These are phyloP conservation scores for Aureobasidium sp. DNA, from an alignment of 2,329 filamentous ascomycete genomes.

Conservation along the genomic window DNA sequence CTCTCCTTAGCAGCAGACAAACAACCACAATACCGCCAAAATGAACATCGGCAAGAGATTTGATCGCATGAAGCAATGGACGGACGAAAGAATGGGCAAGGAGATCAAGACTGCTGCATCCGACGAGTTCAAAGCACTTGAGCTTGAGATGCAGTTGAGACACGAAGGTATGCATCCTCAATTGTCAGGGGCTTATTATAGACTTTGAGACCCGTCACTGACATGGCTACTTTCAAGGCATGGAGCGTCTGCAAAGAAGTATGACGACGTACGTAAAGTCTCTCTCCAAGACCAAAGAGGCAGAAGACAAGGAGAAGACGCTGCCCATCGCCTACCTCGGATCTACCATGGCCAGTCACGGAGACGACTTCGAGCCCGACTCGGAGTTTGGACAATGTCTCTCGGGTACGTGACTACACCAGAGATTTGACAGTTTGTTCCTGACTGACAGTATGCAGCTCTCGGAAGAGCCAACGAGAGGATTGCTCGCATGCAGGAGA, in stretches of 20 bases:
- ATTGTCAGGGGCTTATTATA: not conserved
- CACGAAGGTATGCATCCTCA: slow-evolving; percentile 66
- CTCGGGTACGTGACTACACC: slow-evolving; percentile 39
- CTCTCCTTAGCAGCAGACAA: not conserved
- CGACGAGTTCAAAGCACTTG: slow-evolving; percentile 85
- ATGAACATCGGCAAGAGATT: slow-evolving; percentile 74
- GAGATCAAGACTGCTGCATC: slow-evolving; percentile 81
- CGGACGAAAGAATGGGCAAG: slow-evolving; percentile 89
- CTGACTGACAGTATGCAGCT: slow-evolving; percentile 36
- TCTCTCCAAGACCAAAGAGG: slow-evolving; percentile 73
- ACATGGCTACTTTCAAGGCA: slow-evolving; percentile 49
- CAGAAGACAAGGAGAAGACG: slow-evolving; percentile 81
- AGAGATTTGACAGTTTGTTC: too few relatives aligned
- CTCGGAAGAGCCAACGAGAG: slow-evolving; percentile 84
- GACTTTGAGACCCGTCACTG: not conserved
- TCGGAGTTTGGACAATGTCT: slow-evolving; percentile 89
- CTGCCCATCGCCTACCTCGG: slow-evolving; percentile 74
- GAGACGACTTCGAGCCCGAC: slow-evolving; percentile 85
- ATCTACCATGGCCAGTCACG: slow-evolving; percentile 77
- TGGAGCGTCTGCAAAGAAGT: slow-evolving; percentile 81
- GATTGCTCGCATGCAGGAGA: slow-evolving; percentile 77
- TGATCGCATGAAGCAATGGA: slow-evolving; percentile 96
- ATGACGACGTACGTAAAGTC: slow-evolving; percentile 85
- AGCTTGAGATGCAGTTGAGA: slow-evolving; percentile 82
- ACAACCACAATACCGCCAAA: slow-evolving; percentile 18